phyloP scores from a whole-genome alignment of 2,329 filamentous ascomycete species.

The Trichophyton rubrum region DNA sequence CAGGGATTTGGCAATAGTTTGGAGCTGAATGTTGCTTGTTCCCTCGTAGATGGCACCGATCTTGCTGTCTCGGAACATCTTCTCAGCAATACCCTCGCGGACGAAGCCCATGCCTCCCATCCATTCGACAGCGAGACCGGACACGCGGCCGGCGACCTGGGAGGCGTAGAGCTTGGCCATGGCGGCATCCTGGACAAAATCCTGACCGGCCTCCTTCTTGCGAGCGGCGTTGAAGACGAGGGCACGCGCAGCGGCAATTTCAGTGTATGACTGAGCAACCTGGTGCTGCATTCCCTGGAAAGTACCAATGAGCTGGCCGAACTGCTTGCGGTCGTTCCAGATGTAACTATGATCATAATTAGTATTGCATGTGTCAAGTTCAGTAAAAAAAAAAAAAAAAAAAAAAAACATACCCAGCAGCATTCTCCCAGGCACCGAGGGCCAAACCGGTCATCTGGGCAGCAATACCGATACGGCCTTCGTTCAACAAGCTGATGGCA shows the following conservation, averaged over 20 bases:
- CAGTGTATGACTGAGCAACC: constrained; percentile 87
- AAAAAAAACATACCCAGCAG: constrained; percentile 50
- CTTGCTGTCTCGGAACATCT: constrained; percentile 96
- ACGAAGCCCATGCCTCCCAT: constrained; percentile 99
- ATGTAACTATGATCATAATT: constrained; percentile 51
- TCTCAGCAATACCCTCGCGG: constrained; percentile 88
- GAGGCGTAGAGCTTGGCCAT: constrained; percentile 97
- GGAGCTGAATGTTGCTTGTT: constrained; percentile 54
- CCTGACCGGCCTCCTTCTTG: constrained; percentile 94
- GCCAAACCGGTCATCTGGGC: constrained; percentile 94
- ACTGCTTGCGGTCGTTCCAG: constrained; percentile 98
- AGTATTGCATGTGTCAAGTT: background rate
- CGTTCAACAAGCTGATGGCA: constrained; percentile 85
- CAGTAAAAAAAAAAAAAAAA: constrained; percentile 11
- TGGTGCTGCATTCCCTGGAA: constrained; percentile 99
- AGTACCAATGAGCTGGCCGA: constrained; percentile 81
- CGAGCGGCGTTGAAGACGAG: constrained; percentile 91
- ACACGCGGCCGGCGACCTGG: constrained; percentile 80
- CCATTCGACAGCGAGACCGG: constrained; percentile 84
- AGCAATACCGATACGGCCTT: constrained; percentile 93
- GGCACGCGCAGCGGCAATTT: constrained; percentile 81
- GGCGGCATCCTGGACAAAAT: constrained; percentile 89
- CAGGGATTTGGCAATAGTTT: constrained; percentile 57
- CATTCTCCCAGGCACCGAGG: constrained; percentile 89
- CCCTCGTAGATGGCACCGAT: constrained; percentile 97